phyloP scores from a whole-genome alignment of 768 basidiomycete species.

The Lactifluus pinguis region DNA sequence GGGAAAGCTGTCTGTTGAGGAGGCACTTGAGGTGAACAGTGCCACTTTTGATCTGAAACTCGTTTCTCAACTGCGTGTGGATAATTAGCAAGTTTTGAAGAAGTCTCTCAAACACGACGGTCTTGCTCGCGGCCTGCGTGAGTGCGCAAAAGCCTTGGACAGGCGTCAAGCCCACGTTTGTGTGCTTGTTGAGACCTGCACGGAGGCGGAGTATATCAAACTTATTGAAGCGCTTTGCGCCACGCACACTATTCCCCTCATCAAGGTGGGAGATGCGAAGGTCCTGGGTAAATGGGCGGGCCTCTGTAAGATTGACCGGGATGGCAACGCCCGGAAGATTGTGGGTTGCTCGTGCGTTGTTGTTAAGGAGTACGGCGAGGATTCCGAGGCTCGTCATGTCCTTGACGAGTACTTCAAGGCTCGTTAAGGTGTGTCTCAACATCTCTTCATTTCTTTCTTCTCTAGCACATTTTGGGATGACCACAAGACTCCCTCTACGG shows the following conservation, averaged over 20 bases:
- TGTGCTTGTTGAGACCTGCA: conserved; percentile 98
- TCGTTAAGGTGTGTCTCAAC: conserved; percentile 45
- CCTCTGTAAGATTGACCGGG: conserved; percentile 98
- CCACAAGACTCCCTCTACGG: conserved; percentile 90
- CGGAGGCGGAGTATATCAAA: conserved; percentile 99
- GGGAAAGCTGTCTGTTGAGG: conserved; percentile 93
- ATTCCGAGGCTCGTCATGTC: conserved; percentile 92
- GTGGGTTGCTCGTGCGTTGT: conserved; percentile 92
- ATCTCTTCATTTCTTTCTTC: conserved; percentile 7
- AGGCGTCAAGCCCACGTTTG: conserved; percentile 98
- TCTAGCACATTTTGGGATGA: conserved; percentile 46
- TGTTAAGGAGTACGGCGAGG: conserved; percentile 94
- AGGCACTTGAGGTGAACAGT: conserved; percentile 71
- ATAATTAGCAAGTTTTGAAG: conserved; percentile 89
- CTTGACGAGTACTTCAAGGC: conserved; percentile 95
- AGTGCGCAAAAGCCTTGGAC: conserved; percentile 96
- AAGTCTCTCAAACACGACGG: conserved; percentile 97
- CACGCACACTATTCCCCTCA: conserved; percentile 98
- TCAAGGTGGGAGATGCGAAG: conserved; percentile 98
- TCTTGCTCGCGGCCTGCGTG: conserved; percentile 94
- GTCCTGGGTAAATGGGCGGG: conserved; percentile 97
- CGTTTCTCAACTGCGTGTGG: neutral
- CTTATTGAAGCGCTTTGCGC: conserved; percentile 99
- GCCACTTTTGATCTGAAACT: neutral
- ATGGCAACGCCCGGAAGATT: conserved; percentile 96